Evolutionary conservation across 805 yeast genomes (phyloP).

Genomic region (Wickerhamomyces silvicola): DNA sequence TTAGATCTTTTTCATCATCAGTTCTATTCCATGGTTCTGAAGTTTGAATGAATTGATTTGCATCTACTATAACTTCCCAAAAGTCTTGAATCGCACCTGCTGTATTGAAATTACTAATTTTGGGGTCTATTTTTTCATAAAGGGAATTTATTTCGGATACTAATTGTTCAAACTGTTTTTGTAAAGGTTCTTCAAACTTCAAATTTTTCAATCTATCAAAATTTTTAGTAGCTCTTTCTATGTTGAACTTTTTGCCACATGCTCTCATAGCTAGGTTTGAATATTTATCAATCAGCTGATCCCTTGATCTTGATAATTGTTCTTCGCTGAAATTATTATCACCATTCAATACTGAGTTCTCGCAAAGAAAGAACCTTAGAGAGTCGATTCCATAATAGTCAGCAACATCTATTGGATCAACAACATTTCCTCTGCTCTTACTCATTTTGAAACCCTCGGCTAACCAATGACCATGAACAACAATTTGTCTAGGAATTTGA

Average conservation of each 20-base stretch:
- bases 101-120: slow-evolving; percentile 43
- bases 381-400: slow-evolving; percentile 65
- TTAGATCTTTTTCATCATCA: slow-evolving; percentile 38
- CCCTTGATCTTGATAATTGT: slow-evolving; percentile 45
- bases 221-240: slow-evolving; percentile 36
- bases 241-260: slow-evolving; percentile 62
- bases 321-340: slow-evolving; percentile 77
- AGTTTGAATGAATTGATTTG: slow-evolving; percentile 62
- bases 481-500: slow-evolving; percentile 61
- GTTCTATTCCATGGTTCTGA: slow-evolving; percentile 69
- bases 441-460: slow-evolving; percentile 90
- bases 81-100: slow-evolving; percentile 49
- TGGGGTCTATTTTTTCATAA: slow-evolving; percentile 32
- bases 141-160: slow-evolving; percentile 29
- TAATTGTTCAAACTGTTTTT: slow-evolving; percentile 19
- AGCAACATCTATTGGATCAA: slow-evolving; percentile 72
- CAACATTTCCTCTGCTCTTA: slow-evolving; percentile 87
- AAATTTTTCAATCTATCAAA: slow-evolving; percentile 2
- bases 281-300: slow-evolving; percentile 70
- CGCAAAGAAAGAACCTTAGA: slow-evolving; percentile 67
- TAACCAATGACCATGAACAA: slow-evolving; percentile 95
- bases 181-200: slow-evolving; percentile 6
- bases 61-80: slow-evolving; percentile 52
- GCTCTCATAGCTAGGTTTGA: slow-evolving; percentile 74
- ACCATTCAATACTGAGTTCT: slow-evolving; percentile 63